Conservation (phyloP, 805 yeast species). For the Saccharomycopsis fibuligera region DNA sequence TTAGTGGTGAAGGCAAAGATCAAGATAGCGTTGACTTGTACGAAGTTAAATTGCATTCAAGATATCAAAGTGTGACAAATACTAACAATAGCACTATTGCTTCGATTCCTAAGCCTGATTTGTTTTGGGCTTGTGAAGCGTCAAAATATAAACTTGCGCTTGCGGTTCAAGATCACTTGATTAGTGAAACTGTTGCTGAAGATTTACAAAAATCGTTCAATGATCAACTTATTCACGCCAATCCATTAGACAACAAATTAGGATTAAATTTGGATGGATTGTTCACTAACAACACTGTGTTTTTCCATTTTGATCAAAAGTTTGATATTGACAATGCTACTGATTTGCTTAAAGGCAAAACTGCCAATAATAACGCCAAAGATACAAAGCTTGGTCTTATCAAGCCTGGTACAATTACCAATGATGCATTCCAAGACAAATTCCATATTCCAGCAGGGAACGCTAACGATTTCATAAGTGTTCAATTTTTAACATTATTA, state of each 20-base stretch:
- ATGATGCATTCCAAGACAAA: constrained; percentile 4
- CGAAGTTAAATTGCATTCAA: constrained; percentile 16
- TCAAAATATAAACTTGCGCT: not conserved
- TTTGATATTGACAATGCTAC: not conserved
- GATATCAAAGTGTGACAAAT: constrained; percentile 14
- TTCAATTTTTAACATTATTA: constrained; percentile 2
- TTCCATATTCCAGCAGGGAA: constrained; percentile 13
- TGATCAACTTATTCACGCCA: constrained; percentile 11
- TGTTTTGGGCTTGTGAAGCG: constrained; percentile 22
- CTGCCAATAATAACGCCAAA: too few species aligned
- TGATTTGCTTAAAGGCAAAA: too few species aligned
- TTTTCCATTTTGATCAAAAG: constrained; percentile 15
- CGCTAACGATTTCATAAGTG: not conserved
- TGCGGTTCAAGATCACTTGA: not conserved
- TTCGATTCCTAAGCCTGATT: constrained; percentile 16
- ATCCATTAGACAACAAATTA: constrained; percentile 19
- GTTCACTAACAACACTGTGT: constrained; percentile 21
- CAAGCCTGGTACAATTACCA: not conserved
- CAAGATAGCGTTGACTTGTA: constrained; percentile 8
- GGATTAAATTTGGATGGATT: constrained; percentile 18
- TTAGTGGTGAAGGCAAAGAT: not conserved
- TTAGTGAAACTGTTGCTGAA: constrained; percentile 6
- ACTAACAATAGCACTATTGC: not conserved
- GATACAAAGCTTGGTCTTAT: not conserved
- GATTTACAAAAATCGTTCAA: constrained; percentile 6